A percentile compares a stretch with the other conserved stretches of the same genome.
Evolutionary conservation across 2,329 filamentous ascomycete species (phyloP).

Genomic region (Apiospora rasikravindrae): DNA sequence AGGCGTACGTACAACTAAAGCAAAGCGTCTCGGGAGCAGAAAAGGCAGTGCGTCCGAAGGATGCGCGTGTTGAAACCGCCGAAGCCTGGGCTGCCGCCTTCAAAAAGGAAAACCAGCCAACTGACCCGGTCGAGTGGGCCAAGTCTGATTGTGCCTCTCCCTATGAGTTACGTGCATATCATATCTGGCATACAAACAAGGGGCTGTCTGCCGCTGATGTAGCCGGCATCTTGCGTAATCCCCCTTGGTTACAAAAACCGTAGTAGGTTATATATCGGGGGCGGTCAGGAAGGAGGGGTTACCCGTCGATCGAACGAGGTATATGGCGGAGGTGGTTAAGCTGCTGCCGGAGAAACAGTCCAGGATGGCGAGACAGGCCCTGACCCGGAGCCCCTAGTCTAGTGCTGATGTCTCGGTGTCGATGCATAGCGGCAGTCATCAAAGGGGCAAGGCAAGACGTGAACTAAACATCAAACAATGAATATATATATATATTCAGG

Average conservation of each 20-base stretch:
- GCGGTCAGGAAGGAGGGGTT: slow-evolving; percentile 58
- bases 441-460: not conserved
- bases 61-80: slow-evolving; percentile 51
- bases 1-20: slow-evolving; percentile 6
- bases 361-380: not conserved
- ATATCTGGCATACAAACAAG: slow-evolving; percentile 64
- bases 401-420: not conserved
- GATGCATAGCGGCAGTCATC: not conserved
- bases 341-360: slow-evolving; percentile 14
- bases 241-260: slow-evolving; percentile 63
- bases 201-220: slow-evolving; percentile 54
- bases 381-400: not conserved
- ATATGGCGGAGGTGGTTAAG: slow-evolving; percentile 51
- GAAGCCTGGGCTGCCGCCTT: slow-evolving; percentile 46
- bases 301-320: slow-evolving; percentile 51
- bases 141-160: slow-evolving; percentile 19
- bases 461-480: not conserved
- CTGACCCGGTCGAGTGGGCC: not conserved
- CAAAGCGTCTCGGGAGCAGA: not conserved
- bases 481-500: not conserved
- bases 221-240: slow-evolving; percentile 61
- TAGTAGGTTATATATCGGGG: slow-evolving; percentile 63
- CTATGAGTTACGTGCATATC: slow-evolving; percentile 61
- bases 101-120: slow-evolving; percentile 35
- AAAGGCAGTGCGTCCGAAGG: slow-evolving; percentile 33